Evolutionary conservation across 2,329 filamentous ascomycete genomes (phyloP).

Genomic region (Aspergillus fischeri): DNA sequence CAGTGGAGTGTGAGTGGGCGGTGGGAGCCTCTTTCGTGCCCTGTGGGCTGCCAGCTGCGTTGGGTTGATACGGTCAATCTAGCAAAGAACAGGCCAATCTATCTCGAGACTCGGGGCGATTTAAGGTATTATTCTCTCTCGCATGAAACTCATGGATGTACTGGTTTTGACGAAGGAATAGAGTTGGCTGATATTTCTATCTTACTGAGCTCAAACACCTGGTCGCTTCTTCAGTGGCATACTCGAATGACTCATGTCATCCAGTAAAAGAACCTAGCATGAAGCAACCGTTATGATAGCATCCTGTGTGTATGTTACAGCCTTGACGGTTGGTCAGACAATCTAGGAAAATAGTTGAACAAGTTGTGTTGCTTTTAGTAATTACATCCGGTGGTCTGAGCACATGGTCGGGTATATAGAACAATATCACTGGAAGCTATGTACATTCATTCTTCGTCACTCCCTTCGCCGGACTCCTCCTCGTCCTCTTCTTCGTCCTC

Average conservation of each 20-base stretch:
- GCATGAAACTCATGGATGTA: background rate
- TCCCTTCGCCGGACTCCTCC: slow-evolving; percentile 26
- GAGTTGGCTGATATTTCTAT: background rate
- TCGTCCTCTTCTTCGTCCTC: slow-evolving; percentile 23
- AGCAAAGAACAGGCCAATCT: background rate
- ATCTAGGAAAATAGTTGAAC: background rate
- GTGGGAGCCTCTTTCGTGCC: slow-evolving; percentile 15
- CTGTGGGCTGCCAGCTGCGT: slow-evolving; percentile 8
- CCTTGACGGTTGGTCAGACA: background rate
- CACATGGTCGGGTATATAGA: slow-evolving; percentile 20
- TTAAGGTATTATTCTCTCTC: background rate
- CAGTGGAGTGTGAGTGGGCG: slow-evolving; percentile 35
- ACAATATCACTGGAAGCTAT: slow-evolving; percentile 3
- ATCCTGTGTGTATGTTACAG: background rate
- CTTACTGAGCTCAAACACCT: background rate
- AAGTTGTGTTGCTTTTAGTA: background rate
- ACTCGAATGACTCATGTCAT: background rate
- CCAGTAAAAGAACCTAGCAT: background rate
- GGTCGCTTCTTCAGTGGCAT: background rate
- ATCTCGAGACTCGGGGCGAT: background rate
- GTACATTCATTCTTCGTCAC: slow-evolving; percentile 19
- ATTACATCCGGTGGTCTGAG: slow-evolving; percentile 10
- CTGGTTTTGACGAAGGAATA: background rate
- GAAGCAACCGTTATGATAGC: background rate
- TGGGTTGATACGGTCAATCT: background rate